These are phyloP conservation scores for Phytomonas francai DNA, from an alignment of 208 protist species.

Conservation along the genomic window DNA sequence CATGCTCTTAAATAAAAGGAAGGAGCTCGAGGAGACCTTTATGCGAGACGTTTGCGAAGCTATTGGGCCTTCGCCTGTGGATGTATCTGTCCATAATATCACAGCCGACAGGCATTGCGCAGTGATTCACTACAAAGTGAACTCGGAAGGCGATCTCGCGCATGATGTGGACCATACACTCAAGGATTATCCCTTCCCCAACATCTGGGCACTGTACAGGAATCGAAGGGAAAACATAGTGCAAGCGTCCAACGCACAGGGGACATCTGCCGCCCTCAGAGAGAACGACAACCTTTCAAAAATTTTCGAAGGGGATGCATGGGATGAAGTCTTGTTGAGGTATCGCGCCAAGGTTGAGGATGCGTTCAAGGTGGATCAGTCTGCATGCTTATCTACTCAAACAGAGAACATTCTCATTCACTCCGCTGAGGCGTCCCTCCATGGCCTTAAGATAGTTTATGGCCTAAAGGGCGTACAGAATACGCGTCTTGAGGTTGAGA, in stretches of 20 bases:
- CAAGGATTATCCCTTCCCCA: constrained; percentile 33
- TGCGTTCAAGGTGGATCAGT: constrained; percentile 34
- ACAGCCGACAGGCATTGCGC: constrained; percentile 29
- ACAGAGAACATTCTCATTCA: constrained; percentile 14
- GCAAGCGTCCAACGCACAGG: neutral
- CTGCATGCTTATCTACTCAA: constrained; percentile 25
- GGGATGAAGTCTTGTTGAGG: constrained; percentile 18
- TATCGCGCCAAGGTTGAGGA: constrained; percentile 14
- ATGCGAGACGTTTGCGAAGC: constrained; percentile 30
- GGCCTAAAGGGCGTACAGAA: neutral
- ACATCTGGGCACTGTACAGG: constrained; percentile 28
- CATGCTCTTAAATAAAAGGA: constrained; percentile 22
- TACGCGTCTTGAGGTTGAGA: constrained; percentile 11
- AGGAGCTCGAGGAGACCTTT: constrained; percentile 40
- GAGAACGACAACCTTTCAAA: constrained; percentile 7
- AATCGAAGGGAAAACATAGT: neutral
- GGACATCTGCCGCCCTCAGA: neutral
- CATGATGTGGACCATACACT: neutral
- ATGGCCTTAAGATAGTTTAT: neutral
- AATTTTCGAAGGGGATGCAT: constrained; percentile 39
- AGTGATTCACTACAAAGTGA: constrained; percentile 38
- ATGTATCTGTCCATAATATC: constrained; percentile 13
- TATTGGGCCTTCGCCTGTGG: constrained; percentile 14
- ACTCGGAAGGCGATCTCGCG: neutral
- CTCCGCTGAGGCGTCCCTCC: neutral